Evolutionary conservation across 768 basidiomycete species (phyloP).

Genomic region (Pleurotus sapidus): DNA sequence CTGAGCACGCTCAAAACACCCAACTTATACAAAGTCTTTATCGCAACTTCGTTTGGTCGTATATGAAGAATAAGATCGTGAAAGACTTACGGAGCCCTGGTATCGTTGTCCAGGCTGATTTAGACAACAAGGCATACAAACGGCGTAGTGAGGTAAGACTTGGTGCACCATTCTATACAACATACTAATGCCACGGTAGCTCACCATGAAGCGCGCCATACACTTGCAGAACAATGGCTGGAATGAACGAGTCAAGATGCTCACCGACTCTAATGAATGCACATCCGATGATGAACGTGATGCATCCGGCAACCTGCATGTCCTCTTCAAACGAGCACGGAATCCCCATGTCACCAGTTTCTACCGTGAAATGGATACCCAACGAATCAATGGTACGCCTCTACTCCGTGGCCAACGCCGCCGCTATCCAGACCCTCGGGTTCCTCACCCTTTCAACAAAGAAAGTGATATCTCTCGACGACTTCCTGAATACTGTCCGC

Average conservation of each 20-base stretch:
- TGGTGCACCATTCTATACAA: background rate
- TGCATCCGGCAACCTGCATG: background rate
- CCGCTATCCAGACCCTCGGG: background rate
- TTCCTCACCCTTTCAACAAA: background rate
- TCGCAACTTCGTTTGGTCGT: conserved; percentile 1
- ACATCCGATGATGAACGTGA: background rate
- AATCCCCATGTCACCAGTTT: conserved; percentile 3
- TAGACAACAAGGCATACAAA: background rate
- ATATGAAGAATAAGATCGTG: background rate
- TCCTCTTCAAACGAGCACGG: background rate
- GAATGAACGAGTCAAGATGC: background rate
- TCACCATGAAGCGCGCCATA: background rate
- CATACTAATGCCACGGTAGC: background rate
- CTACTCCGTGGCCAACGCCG: background rate
- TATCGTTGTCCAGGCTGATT: background rate
- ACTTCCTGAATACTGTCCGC: background rate
- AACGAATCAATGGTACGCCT: background rate
- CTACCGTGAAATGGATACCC: background rate
- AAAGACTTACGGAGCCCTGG: background rate
- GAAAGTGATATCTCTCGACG: background rate
- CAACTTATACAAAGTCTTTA: background rate
- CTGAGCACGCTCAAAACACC: background rate
- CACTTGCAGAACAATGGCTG: background rate
- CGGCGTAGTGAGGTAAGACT: conserved; percentile 1
- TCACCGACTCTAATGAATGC: background rate